These are phyloP conservation scores for Puccinia polysora DNA, from an alignment of 1,284 basidiomycete genomes.

Conservation along the genomic window DNA sequence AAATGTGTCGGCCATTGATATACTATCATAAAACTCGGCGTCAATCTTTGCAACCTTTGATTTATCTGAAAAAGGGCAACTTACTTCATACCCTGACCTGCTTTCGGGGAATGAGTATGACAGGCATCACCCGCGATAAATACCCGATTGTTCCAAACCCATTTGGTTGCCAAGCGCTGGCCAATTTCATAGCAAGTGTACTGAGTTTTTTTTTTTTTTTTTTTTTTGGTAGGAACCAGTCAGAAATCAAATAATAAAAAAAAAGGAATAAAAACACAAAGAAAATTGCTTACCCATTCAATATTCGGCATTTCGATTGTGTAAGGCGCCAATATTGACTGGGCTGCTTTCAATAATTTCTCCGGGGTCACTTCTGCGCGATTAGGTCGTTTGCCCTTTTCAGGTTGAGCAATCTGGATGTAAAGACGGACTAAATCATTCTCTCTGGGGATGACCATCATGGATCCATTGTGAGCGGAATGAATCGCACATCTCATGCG, in stretches of 20 bases:
- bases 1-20: conserved; percentile 57
- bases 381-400: conserved; percentile 54
- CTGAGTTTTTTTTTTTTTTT: no score
- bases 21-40: conserved; percentile 53
- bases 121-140: conserved; percentile 76
- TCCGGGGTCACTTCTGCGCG: conserved; percentile 62
- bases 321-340: conserved; percentile 66
- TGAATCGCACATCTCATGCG: conserved; percentile 66
- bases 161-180: conserved; percentile 69
- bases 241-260: not conserved
- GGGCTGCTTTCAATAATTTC: conserved; percentile 63
- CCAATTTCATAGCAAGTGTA: conserved; percentile 57
- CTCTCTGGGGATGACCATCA: conserved; percentile 69
- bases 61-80: not conserved
- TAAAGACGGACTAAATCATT: conserved; percentile 67
- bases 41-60: conserved; percentile 61
- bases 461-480: conserved; percentile 60
- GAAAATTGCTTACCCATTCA: conserved; percentile 65
- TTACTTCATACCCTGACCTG: conserved; percentile 60
- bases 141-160: conserved; percentile 64
- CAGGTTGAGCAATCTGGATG: conserved; percentile 62
- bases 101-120: conserved; percentile 77
- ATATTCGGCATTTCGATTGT: conserved; percentile 61
- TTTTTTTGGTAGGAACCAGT: no score
- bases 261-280: conserved; percentile 53